These are phyloP conservation scores for Mycena crocata DNA, from an alignment of 768 basidiomycete species.

Conservation along the genomic window DNA sequence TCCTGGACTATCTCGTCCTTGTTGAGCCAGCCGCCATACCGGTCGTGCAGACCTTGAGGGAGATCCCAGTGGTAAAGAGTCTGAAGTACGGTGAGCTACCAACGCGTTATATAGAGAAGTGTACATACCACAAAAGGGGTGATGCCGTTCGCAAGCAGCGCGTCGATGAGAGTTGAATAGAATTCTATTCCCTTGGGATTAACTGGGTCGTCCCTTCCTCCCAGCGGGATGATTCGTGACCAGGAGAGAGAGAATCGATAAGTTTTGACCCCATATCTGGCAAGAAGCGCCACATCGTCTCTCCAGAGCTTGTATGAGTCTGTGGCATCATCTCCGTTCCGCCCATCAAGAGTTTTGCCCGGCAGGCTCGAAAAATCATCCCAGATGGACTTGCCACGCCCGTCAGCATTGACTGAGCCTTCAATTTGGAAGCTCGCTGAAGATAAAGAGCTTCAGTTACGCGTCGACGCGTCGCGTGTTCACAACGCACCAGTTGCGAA, in stretches of 20 bases:
- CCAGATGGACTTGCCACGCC: slow-evolving; percentile 80
- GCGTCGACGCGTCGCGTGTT: slow-evolving; percentile 2
- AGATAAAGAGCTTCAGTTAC: slow-evolving; percentile 18
- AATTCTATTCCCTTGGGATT: slow-evolving; percentile 77
- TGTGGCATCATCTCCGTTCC: slow-evolving; percentile 76
- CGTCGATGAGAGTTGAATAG: slow-evolving; percentile 80
- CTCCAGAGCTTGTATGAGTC: slow-evolving; percentile 78
- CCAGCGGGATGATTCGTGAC: slow-evolving; percentile 80
- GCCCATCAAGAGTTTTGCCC: slow-evolving; percentile 77
- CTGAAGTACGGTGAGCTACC: slow-evolving; percentile 45
- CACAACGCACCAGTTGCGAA: slow-evolving; percentile 70
- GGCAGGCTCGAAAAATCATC: slow-evolving; percentile 75
- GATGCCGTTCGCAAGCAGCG: slow-evolving; percentile 70
- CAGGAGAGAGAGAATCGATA: slow-evolving; percentile 85
- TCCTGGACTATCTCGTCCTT: slow-evolving; percentile 78
- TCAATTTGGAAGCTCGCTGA: slow-evolving; percentile 81
- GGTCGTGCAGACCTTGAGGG: slow-evolving; percentile 77
- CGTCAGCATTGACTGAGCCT: slow-evolving; percentile 69
- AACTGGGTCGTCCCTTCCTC: slow-evolving; percentile 78
- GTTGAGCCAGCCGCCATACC: slow-evolving; percentile 82
- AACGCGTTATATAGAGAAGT: not conserved
- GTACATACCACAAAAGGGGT: slow-evolving; percentile 72
- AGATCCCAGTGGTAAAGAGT: slow-evolving; percentile 86
- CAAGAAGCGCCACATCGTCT: slow-evolving; percentile 73
- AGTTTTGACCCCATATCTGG: slow-evolving; percentile 72